Conservation (phyloP, 345 rosid genomes). For the Adansonia digitata region DNA sequence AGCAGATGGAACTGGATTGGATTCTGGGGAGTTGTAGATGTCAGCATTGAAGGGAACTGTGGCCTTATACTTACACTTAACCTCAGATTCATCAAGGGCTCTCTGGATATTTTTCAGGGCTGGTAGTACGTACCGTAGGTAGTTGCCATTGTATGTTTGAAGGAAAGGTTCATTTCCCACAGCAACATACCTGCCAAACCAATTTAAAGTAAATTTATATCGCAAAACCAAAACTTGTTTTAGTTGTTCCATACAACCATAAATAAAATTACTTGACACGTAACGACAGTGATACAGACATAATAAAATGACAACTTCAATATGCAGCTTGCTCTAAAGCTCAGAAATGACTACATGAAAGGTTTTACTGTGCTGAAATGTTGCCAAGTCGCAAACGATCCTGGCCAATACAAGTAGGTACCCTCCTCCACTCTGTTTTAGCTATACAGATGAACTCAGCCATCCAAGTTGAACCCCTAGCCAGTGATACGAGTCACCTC, state of each 20-base stretch:
- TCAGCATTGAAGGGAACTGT: slow-evolving; percentile 51
- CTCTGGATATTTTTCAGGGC: slow-evolving; percentile 40
- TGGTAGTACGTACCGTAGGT: slow-evolving; percentile 29
- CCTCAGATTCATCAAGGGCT: slow-evolving; percentile 32
- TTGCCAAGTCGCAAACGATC: too few species aligned
- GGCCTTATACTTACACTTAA: slow-evolving; percentile 30
- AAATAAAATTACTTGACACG: neutral
- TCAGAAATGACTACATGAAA: slow-evolving; percentile 3
- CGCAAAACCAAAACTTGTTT: neutral
- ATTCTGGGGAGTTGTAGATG: slow-evolving; percentile 28
- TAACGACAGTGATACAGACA: neutral
- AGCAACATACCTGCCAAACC: slow-evolving; percentile 18
- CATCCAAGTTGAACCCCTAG: neutral
- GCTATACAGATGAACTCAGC: neutral
- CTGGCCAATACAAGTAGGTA: neutral
- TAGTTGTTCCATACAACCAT: too few species aligned
- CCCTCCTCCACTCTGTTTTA: neutral
- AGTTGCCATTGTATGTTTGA: slow-evolving; percentile 36
- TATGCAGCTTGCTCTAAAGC: neutral
- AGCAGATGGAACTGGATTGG: slow-evolving; percentile 17
- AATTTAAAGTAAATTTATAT: neutral
- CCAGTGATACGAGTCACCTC: neutral
- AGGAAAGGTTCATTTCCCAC: slow-evolving; percentile 24
- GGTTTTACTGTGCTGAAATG: neutral
- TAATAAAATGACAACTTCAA: too few species aligned